A percentile compares a stretch with the other conserved stretches of the same genome.
Conservation (phyloP, 139 green algal species). For the Eudorina sp. region DNA sequence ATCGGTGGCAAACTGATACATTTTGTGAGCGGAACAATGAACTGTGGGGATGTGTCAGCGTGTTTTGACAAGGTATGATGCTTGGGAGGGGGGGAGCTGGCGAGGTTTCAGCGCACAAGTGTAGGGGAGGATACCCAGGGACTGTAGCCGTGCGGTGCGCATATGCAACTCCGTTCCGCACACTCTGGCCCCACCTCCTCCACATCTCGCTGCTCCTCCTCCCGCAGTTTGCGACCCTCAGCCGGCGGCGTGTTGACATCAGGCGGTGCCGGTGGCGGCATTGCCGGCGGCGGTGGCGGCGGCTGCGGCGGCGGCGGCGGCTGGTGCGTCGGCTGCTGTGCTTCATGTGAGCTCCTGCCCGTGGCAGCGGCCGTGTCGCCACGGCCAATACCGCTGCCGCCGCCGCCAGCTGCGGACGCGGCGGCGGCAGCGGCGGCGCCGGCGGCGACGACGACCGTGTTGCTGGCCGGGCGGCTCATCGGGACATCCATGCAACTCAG, state of each 20-base stretch:
- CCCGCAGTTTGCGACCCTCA: not conserved
- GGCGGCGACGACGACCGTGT: not conserved
- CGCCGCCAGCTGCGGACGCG: not conserved
- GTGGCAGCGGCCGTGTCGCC: not conserved
- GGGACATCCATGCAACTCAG: not conserved
- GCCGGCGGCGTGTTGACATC: not conserved
- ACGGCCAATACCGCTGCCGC: not conserved
- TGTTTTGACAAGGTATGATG: too few species aligned
- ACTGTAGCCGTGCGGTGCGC: too few species aligned
- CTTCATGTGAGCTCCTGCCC: not conserved
- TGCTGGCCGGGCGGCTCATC: not conserved
- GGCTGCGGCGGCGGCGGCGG: not conserved
- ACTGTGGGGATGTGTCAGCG: too few species aligned
- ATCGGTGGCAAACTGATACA: too few species aligned
- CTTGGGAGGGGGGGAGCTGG: too few species aligned
- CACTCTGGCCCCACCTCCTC: constrained; percentile 13
- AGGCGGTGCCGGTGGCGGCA: not conserved
- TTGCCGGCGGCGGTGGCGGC: not conserved
- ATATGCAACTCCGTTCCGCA: too few species aligned
- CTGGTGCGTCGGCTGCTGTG: too few species aligned
- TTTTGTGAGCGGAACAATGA: too few species aligned
- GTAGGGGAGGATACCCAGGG: too few species aligned
- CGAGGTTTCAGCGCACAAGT: too few species aligned
- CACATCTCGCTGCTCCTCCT: constrained; percentile 6
- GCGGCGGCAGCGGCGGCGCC: not conserved